Percentiles rank a stretch among this genome's conserved stretches.
These are phyloP conservation scores for Lonicera japonica DNA, from an alignment of 129 eudicot species.

Conservation along the genomic window DNA sequence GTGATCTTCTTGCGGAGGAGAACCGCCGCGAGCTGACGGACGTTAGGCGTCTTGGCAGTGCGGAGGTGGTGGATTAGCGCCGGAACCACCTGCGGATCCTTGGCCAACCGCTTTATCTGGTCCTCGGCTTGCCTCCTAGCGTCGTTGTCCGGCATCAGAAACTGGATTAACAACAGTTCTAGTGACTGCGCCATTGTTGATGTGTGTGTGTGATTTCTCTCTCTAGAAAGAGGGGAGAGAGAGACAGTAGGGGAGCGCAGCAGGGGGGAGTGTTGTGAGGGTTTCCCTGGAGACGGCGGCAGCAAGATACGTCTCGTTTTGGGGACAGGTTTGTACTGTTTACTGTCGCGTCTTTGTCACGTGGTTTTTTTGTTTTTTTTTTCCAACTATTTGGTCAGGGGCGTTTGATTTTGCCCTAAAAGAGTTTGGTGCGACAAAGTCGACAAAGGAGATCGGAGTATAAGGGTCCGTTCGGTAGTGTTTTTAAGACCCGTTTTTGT, in stretches of 20 bases:
- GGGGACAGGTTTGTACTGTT: too few species aligned
- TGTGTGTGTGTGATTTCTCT: slow-evolving; percentile 9
- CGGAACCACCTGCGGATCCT: slow-evolving; percentile 97
- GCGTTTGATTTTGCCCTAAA: too few species aligned
- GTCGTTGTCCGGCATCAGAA: slow-evolving; percentile 94
- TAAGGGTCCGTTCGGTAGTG: too few species aligned
- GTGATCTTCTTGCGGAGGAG: slow-evolving; percentile 96
- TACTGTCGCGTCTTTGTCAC: too few species aligned
- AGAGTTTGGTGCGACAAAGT: too few species aligned
- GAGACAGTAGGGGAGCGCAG: not conserved
- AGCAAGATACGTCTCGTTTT: too few species aligned
- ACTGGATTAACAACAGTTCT: slow-evolving; percentile 77
- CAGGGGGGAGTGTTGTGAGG: not conserved
- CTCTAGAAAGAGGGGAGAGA: slow-evolving; percentile 3
- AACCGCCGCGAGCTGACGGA: slow-evolving; percentile 91
- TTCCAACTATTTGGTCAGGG: too few species aligned
- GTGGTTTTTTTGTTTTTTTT: too few species aligned
- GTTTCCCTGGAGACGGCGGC: too few species aligned
- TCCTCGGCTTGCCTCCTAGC: slow-evolving; percentile 98
- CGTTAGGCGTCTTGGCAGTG: slow-evolving; percentile 95
- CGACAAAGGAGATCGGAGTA: too few species aligned
- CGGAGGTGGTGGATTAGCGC: slow-evolving; percentile 89
- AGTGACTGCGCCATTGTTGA: slow-evolving; percentile 77
- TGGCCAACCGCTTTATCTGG: slow-evolving; percentile 83
- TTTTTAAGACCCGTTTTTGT: too few species aligned